phyloP scores from a whole-genome alignment of 2,329 filamentous ascomycete genomes.

The Knufia petricola region DNA sequence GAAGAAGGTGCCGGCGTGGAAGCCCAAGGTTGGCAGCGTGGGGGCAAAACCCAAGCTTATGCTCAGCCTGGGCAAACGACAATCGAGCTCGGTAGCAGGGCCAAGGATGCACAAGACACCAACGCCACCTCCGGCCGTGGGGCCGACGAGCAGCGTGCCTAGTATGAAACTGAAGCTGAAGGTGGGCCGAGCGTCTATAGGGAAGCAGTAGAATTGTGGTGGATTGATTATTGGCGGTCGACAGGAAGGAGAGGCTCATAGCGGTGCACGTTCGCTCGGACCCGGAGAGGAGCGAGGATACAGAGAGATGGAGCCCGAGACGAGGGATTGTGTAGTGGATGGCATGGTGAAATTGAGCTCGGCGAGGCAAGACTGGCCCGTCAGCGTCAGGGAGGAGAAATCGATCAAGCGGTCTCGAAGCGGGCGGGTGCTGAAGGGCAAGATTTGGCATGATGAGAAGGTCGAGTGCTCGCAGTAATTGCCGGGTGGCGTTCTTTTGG shows the following conservation, averaged over 20 bases:
- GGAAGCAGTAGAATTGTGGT: background rate
- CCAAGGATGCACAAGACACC: too few relatives aligned
- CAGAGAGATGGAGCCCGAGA: too few relatives aligned
- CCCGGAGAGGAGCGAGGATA: too few relatives aligned
- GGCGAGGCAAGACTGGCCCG: too few relatives aligned
- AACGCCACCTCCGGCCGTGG: slow-evolving; percentile 24
- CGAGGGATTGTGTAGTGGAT: too few relatives aligned
- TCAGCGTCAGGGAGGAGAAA: too few relatives aligned
- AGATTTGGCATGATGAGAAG: background rate
- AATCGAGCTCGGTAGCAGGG: slow-evolving; percentile 19
- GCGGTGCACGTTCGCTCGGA: background rate
- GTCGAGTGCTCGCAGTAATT: background rate
- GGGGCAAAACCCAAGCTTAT: slow-evolving; percentile 9
- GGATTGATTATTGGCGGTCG: background rate
- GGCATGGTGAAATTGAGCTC: too few relatives aligned
- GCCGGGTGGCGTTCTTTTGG: background rate
- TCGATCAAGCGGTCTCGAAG: too few relatives aligned
- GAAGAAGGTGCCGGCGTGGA: slow-evolving; percentile 26
- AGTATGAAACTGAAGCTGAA: slow-evolving; percentile 35
- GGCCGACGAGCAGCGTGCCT: slow-evolving; percentile 27
- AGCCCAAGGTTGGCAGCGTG: slow-evolving; percentile 21
- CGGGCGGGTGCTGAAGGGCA: background rate
- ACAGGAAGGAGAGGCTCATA: background rate
- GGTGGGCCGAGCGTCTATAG: background rate
- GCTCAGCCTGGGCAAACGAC: slow-evolving; percentile 23